Base-by-base conservation (phyloP, 129 eudicot genomes). In the Smallanthus sonchifolius region DNA sequence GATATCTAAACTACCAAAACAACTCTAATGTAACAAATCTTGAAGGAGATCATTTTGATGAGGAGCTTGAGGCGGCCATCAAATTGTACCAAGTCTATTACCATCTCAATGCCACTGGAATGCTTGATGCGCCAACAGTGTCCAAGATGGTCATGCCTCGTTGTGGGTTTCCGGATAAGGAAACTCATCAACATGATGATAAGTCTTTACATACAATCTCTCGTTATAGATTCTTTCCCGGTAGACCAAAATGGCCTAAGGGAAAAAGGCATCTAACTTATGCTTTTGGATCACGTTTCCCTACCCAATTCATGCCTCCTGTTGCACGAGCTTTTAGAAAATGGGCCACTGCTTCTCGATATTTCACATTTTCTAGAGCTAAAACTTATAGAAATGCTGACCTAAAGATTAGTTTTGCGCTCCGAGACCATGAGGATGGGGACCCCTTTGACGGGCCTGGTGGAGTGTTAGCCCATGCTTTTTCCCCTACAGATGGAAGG, bases 361-460 rank as follows among this genome's bases (percentile, higher is more conserved):
- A 67, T 70, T 75, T 80, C 51, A 75, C 72, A 34, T 74, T 80
- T 69, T 80, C 80, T 39, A 61, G 66, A 69, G 77, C 77, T 69
- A 61, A 49, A 68, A 59, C 60, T 13, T 80, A 75, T 8, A 34
- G 28, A 37, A 20, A 72, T 20, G 84, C 84, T 30, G 80, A 80
- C 56, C 3, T 82, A 60, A 65, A 67, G 75, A 77, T 82, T 7
- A 60, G 59, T 38, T 82, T 82, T 54, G 17, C 28, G 9, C 70
- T 78, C 4, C n/a, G 75, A 65, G 24, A 52, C 66, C 86, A 81
- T 56, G 82, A 76, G 48, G 85, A 81, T 28, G 82, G 83, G 30
- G n/a, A 4, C 10, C 82, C 86, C 20, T 82, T 82, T 82, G 83
- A 72, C 7, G 83, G 82, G 37, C 83, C 52, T 1, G 83, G 83